Conservation (phyloP, 108 stramenopile genomes). For the Pseudonitzschia multistriata region DNA sequence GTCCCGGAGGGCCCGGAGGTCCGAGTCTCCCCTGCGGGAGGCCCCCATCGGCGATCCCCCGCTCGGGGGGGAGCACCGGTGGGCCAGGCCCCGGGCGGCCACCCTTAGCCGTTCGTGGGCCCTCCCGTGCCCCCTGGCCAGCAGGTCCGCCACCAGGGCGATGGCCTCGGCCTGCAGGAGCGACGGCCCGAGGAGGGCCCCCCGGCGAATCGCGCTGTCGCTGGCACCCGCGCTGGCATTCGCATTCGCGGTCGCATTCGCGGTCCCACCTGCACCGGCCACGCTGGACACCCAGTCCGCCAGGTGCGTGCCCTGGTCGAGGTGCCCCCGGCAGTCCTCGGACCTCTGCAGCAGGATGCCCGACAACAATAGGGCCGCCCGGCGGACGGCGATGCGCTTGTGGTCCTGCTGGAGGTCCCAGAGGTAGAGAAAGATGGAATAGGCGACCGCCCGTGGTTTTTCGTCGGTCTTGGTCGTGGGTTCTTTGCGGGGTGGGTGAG, state of each 20-base stretch:
- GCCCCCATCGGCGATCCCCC: background rate
- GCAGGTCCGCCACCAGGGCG: conserved; percentile 16
- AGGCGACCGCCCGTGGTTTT: conserved; percentile 30
- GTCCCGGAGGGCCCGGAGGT: conserved; percentile 31
- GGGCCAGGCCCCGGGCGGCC: conserved; percentile 27
- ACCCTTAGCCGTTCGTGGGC: conserved; percentile 35
- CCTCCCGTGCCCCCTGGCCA: conserved; percentile 22
- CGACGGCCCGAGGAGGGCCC: background rate
- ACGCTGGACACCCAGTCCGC: conserved; percentile 13
- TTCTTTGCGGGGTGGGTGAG: conserved; percentile 6
- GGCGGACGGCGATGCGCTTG: conserved; percentile 33
- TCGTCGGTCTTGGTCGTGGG: background rate
- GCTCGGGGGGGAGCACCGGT: conserved; percentile 11
- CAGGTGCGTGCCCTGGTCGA: conserved; percentile 25
- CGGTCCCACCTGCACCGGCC: background rate
- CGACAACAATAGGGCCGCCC: conserved; percentile 38
- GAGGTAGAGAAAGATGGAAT: conserved; percentile 36
- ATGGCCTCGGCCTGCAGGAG: conserved; percentile 38
- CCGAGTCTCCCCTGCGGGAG: conserved; percentile 18
- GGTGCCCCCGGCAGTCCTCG: conserved; percentile 31
- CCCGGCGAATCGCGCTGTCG: conserved; percentile 1
- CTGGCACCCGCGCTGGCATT: background rate
- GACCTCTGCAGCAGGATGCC: conserved; percentile 36
- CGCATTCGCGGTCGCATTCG: background rate
- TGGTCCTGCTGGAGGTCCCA: conserved; percentile 39